Base-by-base conservation (phyloP, 306 rosid species). In the Gillenia trifoliata region DNA sequence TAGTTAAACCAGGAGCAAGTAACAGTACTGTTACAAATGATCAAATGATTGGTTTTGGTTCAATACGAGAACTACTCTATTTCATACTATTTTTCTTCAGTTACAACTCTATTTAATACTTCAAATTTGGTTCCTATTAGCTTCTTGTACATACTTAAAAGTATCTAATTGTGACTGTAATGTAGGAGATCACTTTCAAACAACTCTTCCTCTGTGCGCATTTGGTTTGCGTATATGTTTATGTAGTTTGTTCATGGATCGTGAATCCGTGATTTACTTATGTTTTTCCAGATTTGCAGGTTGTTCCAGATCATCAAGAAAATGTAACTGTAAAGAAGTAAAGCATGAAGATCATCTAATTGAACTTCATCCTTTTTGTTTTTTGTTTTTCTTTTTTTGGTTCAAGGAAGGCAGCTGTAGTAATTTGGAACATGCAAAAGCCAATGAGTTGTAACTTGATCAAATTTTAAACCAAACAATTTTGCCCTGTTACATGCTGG, bases 261-360 rank as follows among this genome's bases (percentile, higher is more conserved):
- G 17, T 29, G 36, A 13, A 31, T 20, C 20, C 17, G 52, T 13
- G n/a, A 31, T 16, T 31, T n/a, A 25, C 1, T n/a, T 23, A 11
- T 16, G 11, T 8, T 38, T 30, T 70, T 54, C 25, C 31, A 31
- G 13, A 9, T 49, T 69, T 78, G 55, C 77, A 78, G 85, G 79
- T 23, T 60, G 79, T 23, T 60, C 69, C 69, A 73, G 33, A 41
- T 55, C 33, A 23, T 29, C 70, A 69, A 57, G 60, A 49, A 30
- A 41, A 2, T 23, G 59, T 52, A 52, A 66, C 57, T 65, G 80
- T 82, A 65, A 68, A 57, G 73, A 75, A 17, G 30, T 36, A 69
- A 75, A 73, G 75, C 76, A 26, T 79, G 80, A 70, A 71, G 55
- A 79, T 66, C 76, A 60, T 68, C 25, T 31, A 13, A 61, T 61